Percentiles rank a stretch among this genome's conserved stretches.
Conservation (phyloP, 352 stramenopile genomes). For the Albugo laibachii region DNA sequence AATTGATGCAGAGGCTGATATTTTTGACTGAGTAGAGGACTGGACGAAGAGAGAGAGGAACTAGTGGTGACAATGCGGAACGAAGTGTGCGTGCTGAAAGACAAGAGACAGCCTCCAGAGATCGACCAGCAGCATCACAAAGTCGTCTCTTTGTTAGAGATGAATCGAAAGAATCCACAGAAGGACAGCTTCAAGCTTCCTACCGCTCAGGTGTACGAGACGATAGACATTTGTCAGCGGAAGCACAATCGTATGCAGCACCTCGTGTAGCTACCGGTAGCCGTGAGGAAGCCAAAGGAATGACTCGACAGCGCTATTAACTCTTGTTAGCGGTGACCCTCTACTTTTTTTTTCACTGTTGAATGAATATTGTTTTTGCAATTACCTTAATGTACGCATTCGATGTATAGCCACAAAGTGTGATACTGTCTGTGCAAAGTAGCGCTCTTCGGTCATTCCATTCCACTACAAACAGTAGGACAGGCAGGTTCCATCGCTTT, state of each 20-base stretch:
- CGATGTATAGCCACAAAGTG: too few species aligned
- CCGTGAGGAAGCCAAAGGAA: slow-evolving; percentile 41
- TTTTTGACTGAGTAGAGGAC: slow-evolving; percentile 20
- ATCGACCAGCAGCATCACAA: slow-evolving; percentile 30
- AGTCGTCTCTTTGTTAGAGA: slow-evolving; percentile 44
- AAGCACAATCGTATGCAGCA: slow-evolving; percentile 19
- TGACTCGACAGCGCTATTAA: slow-evolving; percentile 68
- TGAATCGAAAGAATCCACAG: slow-evolving; percentile 31
- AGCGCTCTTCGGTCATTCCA: too few species aligned
- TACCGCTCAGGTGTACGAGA: slow-evolving; percentile 31
- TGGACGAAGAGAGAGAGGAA: slow-evolving; percentile 35
- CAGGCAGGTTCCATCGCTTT: too few species aligned
- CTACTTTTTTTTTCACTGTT: too few species aligned
- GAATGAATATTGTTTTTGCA: too few species aligned
- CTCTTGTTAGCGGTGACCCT: neutral
- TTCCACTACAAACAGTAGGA: too few species aligned
- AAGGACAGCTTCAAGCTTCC: slow-evolving; percentile 25
- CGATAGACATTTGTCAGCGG: slow-evolving; percentile 15
- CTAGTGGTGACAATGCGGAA: slow-evolving; percentile 34
- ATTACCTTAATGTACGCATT: too few species aligned
- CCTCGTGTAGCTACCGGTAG: slow-evolving; percentile 43
- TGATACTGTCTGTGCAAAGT: too few species aligned
- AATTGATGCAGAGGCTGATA: too few species aligned
- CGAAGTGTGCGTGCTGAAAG: slow-evolving; percentile 36
- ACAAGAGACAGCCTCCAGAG: slow-evolving; percentile 20